Conservation (phyloP, 129 eudicot genomes). For the Pulicaria dysenterica region DNA sequence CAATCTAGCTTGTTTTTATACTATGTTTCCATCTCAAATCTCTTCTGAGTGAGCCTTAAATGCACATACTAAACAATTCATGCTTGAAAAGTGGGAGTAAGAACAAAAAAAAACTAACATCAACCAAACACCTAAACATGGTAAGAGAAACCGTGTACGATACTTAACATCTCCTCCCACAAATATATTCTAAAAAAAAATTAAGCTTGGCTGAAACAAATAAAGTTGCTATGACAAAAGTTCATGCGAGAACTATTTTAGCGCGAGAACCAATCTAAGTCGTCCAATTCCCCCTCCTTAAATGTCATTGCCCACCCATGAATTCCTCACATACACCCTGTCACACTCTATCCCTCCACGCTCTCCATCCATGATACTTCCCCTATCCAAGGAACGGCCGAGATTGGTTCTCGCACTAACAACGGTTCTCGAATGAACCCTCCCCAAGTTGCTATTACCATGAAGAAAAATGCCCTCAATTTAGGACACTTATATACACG, state of each 20-base stretch:
- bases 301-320: too few species aligned
- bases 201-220: neutral
- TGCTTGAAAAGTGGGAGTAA: neutral
- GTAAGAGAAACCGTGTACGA: slow-evolving; percentile 1
- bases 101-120: neutral
- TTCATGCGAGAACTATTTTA: too few species aligned
- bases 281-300: too few species aligned
- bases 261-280: too few species aligned
- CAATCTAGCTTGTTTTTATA: neutral
- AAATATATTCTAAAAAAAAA: neutral
- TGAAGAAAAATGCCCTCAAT: neutral
- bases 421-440: too few species aligned
- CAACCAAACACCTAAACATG: neutral
- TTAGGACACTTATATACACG: neutral
- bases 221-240: too few species aligned
- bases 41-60: neutral
- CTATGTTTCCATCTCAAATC: slow-evolving; percentile 1
- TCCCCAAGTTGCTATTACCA: neutral
- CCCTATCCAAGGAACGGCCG: too few species aligned
- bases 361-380: too few species aligned
- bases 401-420: too few species aligned
- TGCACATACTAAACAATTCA: neutral
- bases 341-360: too few species aligned
- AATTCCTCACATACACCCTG: too few species aligned
- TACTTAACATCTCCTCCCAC: neutral